phyloP scores from a whole-genome alignment of 495 filamentous ascomycete genomes.

The Aeminium ludgeri region DNA sequence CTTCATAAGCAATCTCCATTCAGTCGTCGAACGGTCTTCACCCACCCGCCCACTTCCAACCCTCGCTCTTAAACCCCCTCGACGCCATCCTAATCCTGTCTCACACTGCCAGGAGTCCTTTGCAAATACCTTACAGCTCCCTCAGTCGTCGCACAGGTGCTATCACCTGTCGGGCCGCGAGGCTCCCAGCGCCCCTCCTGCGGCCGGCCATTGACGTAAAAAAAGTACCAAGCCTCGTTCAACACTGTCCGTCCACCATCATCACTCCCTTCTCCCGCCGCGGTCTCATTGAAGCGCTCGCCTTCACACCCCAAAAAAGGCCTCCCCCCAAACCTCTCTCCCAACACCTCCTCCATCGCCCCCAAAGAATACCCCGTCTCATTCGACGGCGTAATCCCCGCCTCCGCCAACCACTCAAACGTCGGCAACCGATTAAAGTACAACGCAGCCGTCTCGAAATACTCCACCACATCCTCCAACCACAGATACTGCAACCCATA shows the following conservation, averaged over 20 bases:
- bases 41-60: no score
- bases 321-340: constrained; percentile 20
- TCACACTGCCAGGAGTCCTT: constrained; percentile 14
- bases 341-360: constrained; percentile 26
- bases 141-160: constrained; percentile 28
- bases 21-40: no score
- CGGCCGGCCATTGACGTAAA: constrained; percentile 29
- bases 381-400: constrained; percentile 17
- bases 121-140: constrained; percentile 30
- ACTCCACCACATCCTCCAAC: constrained; percentile 33
- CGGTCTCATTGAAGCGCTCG: constrained; percentile 31
- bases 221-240: constrained; percentile 36
- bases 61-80: no score
- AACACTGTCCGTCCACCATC: constrained; percentile 32
- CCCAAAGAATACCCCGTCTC: constrained; percentile 24
- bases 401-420: constrained; percentile 22
- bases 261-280: constrained; percentile 25
- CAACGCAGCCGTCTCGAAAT: constrained; percentile 26
- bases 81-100: neutral
- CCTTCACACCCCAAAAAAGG: constrained; percentile 35
- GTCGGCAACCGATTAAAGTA: constrained; percentile 31
- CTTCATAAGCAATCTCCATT: no score
- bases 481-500: constrained; percentile 29
- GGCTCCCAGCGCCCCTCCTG: constrained; percentile 28
- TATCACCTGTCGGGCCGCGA: constrained; percentile 25